Evolutionary conservation across 139 green algal species (phyloP).

Genomic region (Helicosporidium sp.): DNA sequence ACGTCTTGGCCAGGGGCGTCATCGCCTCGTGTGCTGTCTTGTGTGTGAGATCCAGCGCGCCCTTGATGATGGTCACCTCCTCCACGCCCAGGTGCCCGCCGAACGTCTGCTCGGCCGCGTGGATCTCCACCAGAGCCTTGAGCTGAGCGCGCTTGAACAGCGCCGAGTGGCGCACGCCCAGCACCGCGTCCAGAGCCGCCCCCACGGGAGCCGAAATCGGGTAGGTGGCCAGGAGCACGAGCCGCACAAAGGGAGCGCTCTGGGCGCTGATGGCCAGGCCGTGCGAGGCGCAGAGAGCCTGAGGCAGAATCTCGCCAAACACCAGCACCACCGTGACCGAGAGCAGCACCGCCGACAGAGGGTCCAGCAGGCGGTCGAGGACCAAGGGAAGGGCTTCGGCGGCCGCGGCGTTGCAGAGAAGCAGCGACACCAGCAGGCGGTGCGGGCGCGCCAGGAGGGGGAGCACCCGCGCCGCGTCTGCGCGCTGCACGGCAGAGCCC

Average conservation of each 20-base stretch:
- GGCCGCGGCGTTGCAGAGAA: slow-evolving; percentile 36
- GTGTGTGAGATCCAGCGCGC: slow-evolving; percentile 68
- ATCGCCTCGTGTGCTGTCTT: slow-evolving; percentile 55
- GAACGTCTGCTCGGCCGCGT: slow-evolving; percentile 44
- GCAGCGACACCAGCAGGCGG: slow-evolving; percentile 35
- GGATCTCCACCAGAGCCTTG: slow-evolving; percentile 71
- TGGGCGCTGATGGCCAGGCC: slow-evolving; percentile 66
- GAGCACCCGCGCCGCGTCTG: slow-evolving; percentile 15
- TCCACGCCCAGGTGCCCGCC: slow-evolving; percentile 41
- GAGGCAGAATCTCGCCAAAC: slow-evolving; percentile 47
- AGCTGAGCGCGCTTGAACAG: slow-evolving; percentile 63
- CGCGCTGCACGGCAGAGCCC: slow-evolving; percentile 17
- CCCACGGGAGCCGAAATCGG: slow-evolving; percentile 49
- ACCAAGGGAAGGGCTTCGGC: slow-evolving; percentile 44
- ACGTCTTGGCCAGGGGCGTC: slow-evolving; percentile 77
- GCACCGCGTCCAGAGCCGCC: slow-evolving; percentile 60
- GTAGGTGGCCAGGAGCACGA: slow-evolving; percentile 37
- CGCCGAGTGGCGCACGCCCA: slow-evolving; percentile 44
- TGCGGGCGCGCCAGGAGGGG: slow-evolving; percentile 28
- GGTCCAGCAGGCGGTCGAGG: slow-evolving; percentile 41
- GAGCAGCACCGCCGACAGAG: slow-evolving; percentile 28
- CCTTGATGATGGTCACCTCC: slow-evolving; percentile 45
- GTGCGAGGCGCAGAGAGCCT: slow-evolving; percentile 60
- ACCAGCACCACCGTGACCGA: slow-evolving; percentile 38
- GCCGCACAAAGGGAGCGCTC: slow-evolving; percentile 48